phyloP scores from a whole-genome alignment of 83 land plant species.

The Picea mariana region DNA sequence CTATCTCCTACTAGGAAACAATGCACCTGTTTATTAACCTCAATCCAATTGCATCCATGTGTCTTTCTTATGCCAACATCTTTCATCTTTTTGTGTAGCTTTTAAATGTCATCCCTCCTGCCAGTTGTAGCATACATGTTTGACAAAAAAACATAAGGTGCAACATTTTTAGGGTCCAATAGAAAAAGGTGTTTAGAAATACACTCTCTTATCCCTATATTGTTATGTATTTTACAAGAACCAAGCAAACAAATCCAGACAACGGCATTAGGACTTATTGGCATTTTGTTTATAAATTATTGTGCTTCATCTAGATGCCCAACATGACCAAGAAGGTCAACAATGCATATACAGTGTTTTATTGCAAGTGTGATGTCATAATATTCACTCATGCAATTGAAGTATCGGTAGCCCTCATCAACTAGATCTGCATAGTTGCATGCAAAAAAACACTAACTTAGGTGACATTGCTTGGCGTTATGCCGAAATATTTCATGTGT shows the following conservation, averaged over 20 bases:
- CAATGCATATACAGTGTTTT: background rate
- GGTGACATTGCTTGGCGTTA: background rate
- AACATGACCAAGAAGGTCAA: background rate
- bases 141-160: background rate
- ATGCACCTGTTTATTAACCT: too few species aligned
- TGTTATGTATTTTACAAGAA: background rate
- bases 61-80: too few species aligned
- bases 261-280: background rate
- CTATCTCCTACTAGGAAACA: too few species aligned
- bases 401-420: background rate
- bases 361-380: background rate
- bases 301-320: background rate
- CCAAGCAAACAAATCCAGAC: background rate
- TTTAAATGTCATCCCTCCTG: too few species aligned
- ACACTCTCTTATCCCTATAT: background rate
- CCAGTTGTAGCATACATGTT: background rate
- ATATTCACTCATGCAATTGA: background rate
- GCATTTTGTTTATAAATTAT: background rate
- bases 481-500: background rate
- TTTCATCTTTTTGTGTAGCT: too few species aligned
- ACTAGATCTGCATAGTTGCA: background rate
- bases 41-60: too few species aligned
- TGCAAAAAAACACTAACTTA: background rate
- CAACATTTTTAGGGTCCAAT: background rate
- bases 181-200: background rate